A percentile compares a stretch with the other conserved stretches of the same genome.
Conservation (phyloP, 371 early-diverging fungal species). For the Choanephora cucurbitarum region DNA sequence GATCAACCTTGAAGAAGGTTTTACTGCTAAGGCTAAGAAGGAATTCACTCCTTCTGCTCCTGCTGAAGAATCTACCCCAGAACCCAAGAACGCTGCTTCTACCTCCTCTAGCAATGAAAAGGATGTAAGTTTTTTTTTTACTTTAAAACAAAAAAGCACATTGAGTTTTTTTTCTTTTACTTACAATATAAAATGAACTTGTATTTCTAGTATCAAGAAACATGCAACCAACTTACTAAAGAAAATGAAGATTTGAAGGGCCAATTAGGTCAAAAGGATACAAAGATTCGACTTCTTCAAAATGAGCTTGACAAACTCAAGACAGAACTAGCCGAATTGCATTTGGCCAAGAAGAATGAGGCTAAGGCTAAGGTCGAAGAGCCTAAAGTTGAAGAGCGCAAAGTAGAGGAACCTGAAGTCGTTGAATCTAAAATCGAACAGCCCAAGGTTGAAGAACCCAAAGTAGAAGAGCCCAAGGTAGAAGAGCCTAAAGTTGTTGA, state of each 20-base stretch:
- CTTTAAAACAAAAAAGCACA: too few relatives aligned
- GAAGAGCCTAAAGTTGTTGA: too few relatives aligned
- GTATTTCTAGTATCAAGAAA: slow-evolving; percentile 67
- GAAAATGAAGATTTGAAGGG: slow-evolving; percentile 87
- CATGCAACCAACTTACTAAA: slow-evolving; percentile 71
- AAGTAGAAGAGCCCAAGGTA: too few relatives aligned
- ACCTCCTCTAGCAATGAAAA: slow-evolving; percentile 53
- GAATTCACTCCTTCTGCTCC: slow-evolving; percentile 74
- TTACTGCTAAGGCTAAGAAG: slow-evolving; percentile 67
- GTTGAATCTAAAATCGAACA: too few relatives aligned
- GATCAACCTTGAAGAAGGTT: slow-evolving; percentile 84
- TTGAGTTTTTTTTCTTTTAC: background rate
- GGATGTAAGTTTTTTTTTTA: slow-evolving; percentile 59
- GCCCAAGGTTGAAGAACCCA: too few relatives aligned
- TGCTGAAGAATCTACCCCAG: slow-evolving; percentile 49
- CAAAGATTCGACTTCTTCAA: slow-evolving; percentile 82
- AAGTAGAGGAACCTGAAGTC: too few relatives aligned
- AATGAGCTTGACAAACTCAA: slow-evolving; percentile 63
- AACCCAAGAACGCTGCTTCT: slow-evolving; percentile 6
- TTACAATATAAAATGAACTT: background rate
- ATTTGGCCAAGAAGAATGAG: slow-evolving; percentile 27
- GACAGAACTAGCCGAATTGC: slow-evolving; percentile 37
- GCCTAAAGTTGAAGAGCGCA: slow-evolving; percentile 1
- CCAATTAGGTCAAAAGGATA: slow-evolving; percentile 71
- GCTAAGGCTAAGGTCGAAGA: slow-evolving; percentile 13